Evolutionary conservation across 169 alveolate species (phyloP).

Genomic region (Haemoproteus tartakovskyi): DNA sequence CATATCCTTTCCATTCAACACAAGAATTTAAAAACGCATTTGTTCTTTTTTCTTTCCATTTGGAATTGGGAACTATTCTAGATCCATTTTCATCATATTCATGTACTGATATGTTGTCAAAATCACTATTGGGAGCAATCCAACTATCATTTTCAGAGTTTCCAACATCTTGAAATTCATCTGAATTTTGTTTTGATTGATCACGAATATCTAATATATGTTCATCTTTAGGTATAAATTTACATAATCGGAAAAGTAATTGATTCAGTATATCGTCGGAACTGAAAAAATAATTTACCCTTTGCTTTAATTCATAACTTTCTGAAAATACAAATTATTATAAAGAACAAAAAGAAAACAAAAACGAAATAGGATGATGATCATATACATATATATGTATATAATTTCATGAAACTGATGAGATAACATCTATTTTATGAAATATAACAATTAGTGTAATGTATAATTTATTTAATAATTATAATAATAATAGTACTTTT

Average conservation of each 20-base stretch:
- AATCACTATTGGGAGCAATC: slow-evolving; percentile 1
- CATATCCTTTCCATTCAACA: slow-evolving; percentile 59
- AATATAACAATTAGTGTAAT: no score
- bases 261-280: slow-evolving; percentile 33
- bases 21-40: slow-evolving; percentile 1
- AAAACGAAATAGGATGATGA: no score
- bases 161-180: slow-evolving; percentile 1
- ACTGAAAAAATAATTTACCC: slow-evolving; percentile 35
- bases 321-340: slow-evolving; percentile 3
- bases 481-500: no score
- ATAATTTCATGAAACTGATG: no score
- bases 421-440: no score
- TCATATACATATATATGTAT: no score
- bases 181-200: slow-evolving; percentile 2
- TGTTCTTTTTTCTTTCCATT: neutral
- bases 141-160: slow-evolving; percentile 38
- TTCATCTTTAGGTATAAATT: slow-evolving; percentile 27
- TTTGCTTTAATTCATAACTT: slow-evolving; percentile 9
- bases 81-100: neutral
- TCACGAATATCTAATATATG: slow-evolving; percentile 11
- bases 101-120: slow-evolving; percentile 7
- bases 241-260: slow-evolving; percentile 31
- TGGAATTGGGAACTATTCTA: neutral
- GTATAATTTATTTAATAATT: no score
- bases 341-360: no score